Evolutionary conservation across 1,284 basidiomycete genomes (phyloP), one percentile per base, ranked within the genome.

Genomic region (Ceratobasidium sp.): DNA sequence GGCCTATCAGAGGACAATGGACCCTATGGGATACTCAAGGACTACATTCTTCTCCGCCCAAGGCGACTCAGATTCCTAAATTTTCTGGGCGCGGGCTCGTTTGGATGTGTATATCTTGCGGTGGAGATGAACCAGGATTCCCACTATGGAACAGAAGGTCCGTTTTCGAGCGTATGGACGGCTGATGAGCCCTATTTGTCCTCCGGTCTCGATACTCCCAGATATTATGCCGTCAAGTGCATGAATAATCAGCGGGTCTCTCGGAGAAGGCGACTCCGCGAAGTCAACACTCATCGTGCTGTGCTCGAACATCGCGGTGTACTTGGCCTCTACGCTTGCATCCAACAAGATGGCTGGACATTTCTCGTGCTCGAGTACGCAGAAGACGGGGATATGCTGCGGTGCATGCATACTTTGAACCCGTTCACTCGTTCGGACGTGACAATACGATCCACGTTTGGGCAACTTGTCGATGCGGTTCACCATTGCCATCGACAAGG

Each of bases 271-370:
- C 62, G 62, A 12, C 3, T 65, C 20, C 62, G 18, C 6, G 62
- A 65, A 23, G 41, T 65, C 20, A 41, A 46, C 33, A 41, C 20
- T 12, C 62, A 65, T 41, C 62, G 41, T 1, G 35, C 35, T n/a
- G 62, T 27, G 44, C 48, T 50, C 16, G 62, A 41, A 27, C 62
- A 65, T 48, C 62, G 18, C 2, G 62, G 62, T 23, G 35, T 44
- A 5, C 62, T 65, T 33, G 62, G 46, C n/a, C 62, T 46, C 20
- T 65, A 65, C 18, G 62, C 41, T 14, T 65, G 62, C 23, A 41
- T 46, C n/a, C 62, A 65, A 46, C 62, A 65, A 65, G 62, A 65
- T 30, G 62, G 62, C n/a, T 65, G 62, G 62, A n/a, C 62, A 18
- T 46, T 65, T 41, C 16, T 65, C 2, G 41, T 65, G 12, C 41